Percentiles rank a stretch among this genome's conserved stretches.
These are phyloP conservation scores for Microbotryum violaceum DNA, from an alignment of 1,284 basidiomycete species.

Conservation along the genomic window DNA sequence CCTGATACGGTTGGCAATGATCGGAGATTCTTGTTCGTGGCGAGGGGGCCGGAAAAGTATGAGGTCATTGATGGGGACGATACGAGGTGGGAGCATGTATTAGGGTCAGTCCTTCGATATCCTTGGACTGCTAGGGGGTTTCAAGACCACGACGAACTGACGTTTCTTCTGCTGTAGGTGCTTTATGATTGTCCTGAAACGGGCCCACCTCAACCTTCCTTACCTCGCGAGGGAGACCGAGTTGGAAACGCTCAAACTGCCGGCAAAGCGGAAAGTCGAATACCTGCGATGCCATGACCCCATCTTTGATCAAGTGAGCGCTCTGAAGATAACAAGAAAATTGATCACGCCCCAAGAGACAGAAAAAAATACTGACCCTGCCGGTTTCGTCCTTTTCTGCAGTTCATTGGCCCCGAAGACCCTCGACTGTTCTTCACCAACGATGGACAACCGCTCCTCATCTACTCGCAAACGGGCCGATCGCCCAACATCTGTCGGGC, in stretches of 20 bases:
- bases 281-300: conserved; percentile 17
- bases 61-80: conserved; percentile 25
- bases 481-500: conserved; percentile 22
- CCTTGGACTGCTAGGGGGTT: neutral
- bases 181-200: conserved; percentile 19
- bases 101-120: conserved; percentile 7
- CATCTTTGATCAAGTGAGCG: conserved; percentile 6
- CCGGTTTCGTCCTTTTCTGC: neutral
- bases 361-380: neutral
- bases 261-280: conserved; percentile 20
- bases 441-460: conserved; percentile 19
- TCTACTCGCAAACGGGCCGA: conserved; percentile 20
- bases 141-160: neutral
- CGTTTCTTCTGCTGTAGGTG: conserved; percentile 4
- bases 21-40: conserved; percentile 14
- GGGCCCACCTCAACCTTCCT: conserved; percentile 16
- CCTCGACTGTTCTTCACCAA: conserved; percentile 25
- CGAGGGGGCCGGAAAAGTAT: conserved; percentile 20
- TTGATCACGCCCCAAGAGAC: too few relatives aligned
- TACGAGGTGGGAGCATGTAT: conserved; percentile 15
- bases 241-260: conserved; percentile 20
- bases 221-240: conserved; percentile 25
- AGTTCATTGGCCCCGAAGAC: conserved; percentile 26
- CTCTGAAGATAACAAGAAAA: neutral
- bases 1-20: conserved; percentile 14